phyloP scores from a whole-genome alignment of 345 rosid species.

The Arabidopsis thaliana region DNA sequence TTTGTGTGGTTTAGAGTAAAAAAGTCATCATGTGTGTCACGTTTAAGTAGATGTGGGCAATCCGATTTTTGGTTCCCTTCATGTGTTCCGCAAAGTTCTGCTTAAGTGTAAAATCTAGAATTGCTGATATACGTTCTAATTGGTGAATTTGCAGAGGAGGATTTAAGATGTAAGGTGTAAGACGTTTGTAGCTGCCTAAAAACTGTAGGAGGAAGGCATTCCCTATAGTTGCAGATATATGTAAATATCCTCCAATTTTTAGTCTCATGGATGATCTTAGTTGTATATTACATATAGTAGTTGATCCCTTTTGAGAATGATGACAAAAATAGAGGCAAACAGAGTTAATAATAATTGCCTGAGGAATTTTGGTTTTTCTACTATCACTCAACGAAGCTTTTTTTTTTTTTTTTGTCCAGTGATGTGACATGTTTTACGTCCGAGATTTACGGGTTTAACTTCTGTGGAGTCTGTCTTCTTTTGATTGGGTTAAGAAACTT shows the following conservation, averaged over 20 bases:
- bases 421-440: constrained; percentile 17
- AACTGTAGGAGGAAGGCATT: constrained; percentile 30
- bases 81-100: neutral
- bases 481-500: neutral
- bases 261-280: constrained; percentile 15
- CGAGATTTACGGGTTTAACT: neutral
- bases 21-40: neutral
- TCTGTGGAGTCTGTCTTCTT: neutral
- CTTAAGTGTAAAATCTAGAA: neutral
- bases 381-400: neutral
- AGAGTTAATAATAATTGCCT: constrained; percentile 19
- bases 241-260: constrained; percentile 38
- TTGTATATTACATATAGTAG: constrained; percentile 3
- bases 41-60: neutral
- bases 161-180: constrained; percentile 26
- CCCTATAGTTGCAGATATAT: constrained; percentile 37
- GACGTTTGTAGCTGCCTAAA: constrained; percentile 33
- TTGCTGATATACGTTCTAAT: constrained; percentile 12
- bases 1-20: constrained; percentile 10
- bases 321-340: constrained; percentile 5
- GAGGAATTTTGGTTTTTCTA: constrained; percentile 9
- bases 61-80: neutral
- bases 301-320: constrained; percentile 24
- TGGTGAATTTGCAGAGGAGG: constrained; percentile 32
- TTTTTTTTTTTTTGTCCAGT: neutral